phyloP scores from a whole-genome alignment of 345 rosid genomes.

The Capsella bursapastoris region DNA sequence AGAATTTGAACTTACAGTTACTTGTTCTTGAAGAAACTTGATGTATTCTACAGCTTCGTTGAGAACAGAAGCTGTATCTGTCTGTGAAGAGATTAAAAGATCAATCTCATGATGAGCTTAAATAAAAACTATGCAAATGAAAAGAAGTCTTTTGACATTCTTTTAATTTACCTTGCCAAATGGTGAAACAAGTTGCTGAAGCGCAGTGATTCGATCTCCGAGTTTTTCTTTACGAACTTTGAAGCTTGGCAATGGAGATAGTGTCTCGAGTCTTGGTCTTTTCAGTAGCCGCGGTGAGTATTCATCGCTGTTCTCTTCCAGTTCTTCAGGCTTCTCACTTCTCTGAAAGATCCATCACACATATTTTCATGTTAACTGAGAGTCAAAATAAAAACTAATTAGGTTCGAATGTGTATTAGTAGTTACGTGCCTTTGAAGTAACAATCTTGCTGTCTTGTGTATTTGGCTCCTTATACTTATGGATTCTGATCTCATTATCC shows the following conservation, averaged over 20 bases:
- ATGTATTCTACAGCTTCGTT: constrained; percentile 90
- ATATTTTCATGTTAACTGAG: background rate
- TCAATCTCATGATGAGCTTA: background rate
- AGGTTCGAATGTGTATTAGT: background rate
- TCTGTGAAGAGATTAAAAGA: constrained; percentile 51
- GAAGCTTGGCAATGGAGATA: constrained; percentile 83
- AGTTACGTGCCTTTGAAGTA: constrained; percentile 43
- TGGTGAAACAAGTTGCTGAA: constrained; percentile 98
- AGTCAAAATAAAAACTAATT: background rate
- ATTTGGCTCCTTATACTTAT: constrained; percentile 20
- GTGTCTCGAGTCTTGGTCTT: constrained; percentile 70
- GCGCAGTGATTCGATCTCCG: constrained; percentile 98
- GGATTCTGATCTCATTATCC: constrained; percentile 30
- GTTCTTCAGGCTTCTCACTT: constrained; percentile 52
- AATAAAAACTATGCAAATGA: background rate
- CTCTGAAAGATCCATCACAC: constrained; percentile 43
- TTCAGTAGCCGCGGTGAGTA: constrained; percentile 43
- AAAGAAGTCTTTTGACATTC: background rate
- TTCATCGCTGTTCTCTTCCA: constrained; percentile 43
- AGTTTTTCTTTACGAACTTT: constrained; percentile 97
- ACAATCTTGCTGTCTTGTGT: constrained; percentile 27
- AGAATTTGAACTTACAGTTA: constrained; percentile 55
- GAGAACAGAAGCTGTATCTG: constrained; percentile 97
- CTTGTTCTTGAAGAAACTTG: constrained; percentile 86
- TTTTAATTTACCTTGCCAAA: constrained; percentile 77